A percentile compares a stretch with the other conserved stretches of the same genome.
These are phyloP conservation scores for Colletotrichum chrysophilum DNA, from an alignment of 2,329 filamentous ascomycete species.

Conservation along the genomic window DNA sequence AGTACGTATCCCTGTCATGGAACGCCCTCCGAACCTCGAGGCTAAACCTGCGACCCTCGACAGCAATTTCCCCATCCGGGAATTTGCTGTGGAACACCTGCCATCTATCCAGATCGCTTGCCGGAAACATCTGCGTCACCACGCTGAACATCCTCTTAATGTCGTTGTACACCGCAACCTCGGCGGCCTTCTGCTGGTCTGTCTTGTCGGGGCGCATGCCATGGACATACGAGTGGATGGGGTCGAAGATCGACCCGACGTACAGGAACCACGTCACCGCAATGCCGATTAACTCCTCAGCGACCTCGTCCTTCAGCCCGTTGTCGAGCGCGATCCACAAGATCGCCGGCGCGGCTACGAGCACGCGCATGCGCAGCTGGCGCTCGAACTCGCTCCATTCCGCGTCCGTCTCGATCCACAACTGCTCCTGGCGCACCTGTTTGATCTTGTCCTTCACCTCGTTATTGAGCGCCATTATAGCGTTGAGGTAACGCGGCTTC, in stretches of 20 bases:
- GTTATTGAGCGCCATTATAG: rapidly evolving
- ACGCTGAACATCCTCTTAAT: not conserved
- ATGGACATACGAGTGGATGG: not conserved
- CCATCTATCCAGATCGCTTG: not conserved
- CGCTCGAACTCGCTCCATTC: not conserved
- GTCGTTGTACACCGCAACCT: not conserved
- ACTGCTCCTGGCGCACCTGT: not conserved
- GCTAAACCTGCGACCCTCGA: no score
- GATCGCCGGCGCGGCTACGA: no score
- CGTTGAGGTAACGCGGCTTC: not conserved
- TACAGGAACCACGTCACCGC: not conserved
- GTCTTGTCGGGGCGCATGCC: not conserved
- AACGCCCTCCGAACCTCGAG: no score
- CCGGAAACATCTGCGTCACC: not conserved
- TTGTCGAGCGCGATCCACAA: not conserved
- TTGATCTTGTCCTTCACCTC: not conserved
- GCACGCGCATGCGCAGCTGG: not conserved
- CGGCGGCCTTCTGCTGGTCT: not conserved
- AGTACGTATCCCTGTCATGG: no score
- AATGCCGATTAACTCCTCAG: not conserved
- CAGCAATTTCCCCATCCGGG: no score
- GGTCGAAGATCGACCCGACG: not conserved
- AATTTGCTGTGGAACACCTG: no score
- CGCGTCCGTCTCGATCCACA: not conserved
- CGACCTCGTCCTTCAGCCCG: not conserved